Percentiles rank a stretch among this genome's conserved stretches.
phyloP scores from a whole-genome alignment of 2,329 filamentous ascomycete genomes.

The Diaporthe aspalathi region DNA sequence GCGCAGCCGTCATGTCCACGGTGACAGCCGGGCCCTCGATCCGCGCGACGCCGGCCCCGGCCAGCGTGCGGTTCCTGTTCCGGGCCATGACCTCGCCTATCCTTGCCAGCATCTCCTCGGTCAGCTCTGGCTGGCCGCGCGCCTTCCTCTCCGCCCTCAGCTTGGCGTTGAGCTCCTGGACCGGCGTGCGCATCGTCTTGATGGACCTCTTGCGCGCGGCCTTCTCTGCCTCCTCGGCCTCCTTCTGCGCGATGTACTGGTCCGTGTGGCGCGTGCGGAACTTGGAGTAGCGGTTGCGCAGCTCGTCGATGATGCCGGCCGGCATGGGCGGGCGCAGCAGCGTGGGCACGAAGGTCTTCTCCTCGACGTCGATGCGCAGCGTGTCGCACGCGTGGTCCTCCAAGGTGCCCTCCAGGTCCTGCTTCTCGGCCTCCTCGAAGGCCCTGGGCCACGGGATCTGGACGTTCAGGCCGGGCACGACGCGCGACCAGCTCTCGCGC shows the following conservation, averaged over 20 bases:
- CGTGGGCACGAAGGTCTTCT: slow-evolving; percentile 80
- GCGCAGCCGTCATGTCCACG: not conserved
- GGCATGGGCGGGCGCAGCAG: slow-evolving; percentile 85
- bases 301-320: slow-evolving; percentile 80
- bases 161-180: slow-evolving; percentile 69
- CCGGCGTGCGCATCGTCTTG: slow-evolving; percentile 62
- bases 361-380: slow-evolving; percentile 78
- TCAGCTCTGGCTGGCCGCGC: slow-evolving; percentile 66
- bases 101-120: slow-evolving; percentile 69
- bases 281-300: slow-evolving; percentile 83
- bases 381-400: slow-evolving; percentile 75
- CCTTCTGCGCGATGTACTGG: slow-evolving; percentile 71
- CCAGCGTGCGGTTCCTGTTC: slow-evolving; percentile 59
- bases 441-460: slow-evolving; percentile 80
- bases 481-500: slow-evolving; percentile 62
- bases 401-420: slow-evolving; percentile 52
- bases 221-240: slow-evolving; percentile 51
- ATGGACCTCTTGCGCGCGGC: slow-evolving; percentile 51
- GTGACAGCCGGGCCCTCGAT: not conserved
- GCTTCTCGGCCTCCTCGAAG: slow-evolving; percentile 52
- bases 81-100: slow-evolving; percentile 71
- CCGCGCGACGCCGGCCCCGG: slow-evolving; percentile 39
- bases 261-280: slow-evolving; percentile 85
- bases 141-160: slow-evolving; percentile 63
- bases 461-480: slow-evolving; percentile 78